Evolutionary conservation across 2,329 filamentous ascomycete genomes (phyloP), one percentile per base, ranked within the genome.

Genomic region (Fusarium drepaniforme): DNA sequence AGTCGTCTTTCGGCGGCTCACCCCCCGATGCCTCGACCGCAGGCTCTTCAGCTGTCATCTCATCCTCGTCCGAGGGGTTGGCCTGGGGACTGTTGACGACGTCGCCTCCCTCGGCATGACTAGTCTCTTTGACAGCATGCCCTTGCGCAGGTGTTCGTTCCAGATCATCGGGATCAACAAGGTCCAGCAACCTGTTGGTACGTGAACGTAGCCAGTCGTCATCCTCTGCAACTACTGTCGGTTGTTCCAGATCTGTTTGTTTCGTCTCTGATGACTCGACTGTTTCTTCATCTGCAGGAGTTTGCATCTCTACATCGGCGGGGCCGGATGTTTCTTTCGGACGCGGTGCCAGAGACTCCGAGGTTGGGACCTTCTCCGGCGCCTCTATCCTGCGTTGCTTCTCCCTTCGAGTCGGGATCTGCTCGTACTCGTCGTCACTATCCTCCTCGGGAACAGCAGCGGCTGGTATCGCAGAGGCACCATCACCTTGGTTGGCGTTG

Each of bases 181-280:
- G 86, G 81, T 96, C 97, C 61, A 98, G 88, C 59, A 97, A 86
- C 78, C 96, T 90, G 84, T 93, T 98, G 16, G 96, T 98, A 77
- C 94, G 91, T 73, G 94, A 96, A 68, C 96, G 92, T 77, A 98
- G 87, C 97, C 97, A 99, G 83, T 98, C 96, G 71, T 93, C 91
- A 84, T 98, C 95, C 25, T 93, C 92, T 4, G 92, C 87, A 61
- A 86, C 85, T 76, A 80, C 66, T 76, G 78, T 68, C 71, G 77
- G 75, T 51, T 79, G 73, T 62, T 80, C 76, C 64, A 69, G 37
- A 67, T 73, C 57, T 63, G 70, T 42, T 68, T 73, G 68, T 67
- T 68, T 70, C 66, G 75, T 73, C 62, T 79, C 75, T 63, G 73
- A 68, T 62, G 73, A 71, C 66, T 79, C 75, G 66, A 71, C 64